phyloP scores from a whole-genome alignment of 306 rosid species.

The Castanopsis chinensis region DNA sequence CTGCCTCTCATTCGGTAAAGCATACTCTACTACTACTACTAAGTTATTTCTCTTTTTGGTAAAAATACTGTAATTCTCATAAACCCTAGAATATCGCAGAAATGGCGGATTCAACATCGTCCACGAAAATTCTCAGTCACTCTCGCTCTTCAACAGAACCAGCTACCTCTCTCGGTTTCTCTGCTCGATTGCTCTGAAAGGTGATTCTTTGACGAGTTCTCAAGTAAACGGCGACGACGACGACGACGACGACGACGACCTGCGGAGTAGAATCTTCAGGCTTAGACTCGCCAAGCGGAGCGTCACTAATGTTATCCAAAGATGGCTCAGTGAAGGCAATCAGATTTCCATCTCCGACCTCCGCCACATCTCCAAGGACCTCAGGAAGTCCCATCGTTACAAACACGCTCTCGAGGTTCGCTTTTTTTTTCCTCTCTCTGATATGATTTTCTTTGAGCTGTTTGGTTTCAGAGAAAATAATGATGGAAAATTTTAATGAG shows the following conservation, averaged over 20 bases:
- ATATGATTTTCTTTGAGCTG: neutral
- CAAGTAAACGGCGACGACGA: slow-evolving; percentile 21
- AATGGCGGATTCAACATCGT: slow-evolving; percentile 18
- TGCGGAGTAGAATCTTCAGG: slow-evolving; percentile 65
- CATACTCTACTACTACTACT: too few species aligned
- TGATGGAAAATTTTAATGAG: neutral
- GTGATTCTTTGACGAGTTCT: slow-evolving; percentile 26
- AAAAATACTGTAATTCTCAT: too few species aligned
- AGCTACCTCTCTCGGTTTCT: slow-evolving; percentile 31
- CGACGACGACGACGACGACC: slow-evolving; percentile 37
- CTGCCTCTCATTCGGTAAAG: too few species aligned
- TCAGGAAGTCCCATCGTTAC: slow-evolving; percentile 69
- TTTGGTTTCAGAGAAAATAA: slow-evolving; percentile 12
- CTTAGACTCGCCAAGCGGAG: slow-evolving; percentile 86
- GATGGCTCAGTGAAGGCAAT: slow-evolving; percentile 80
- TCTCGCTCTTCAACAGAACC: slow-evolving; percentile 16
- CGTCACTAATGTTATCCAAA: slow-evolving; percentile 68
- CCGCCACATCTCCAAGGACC: slow-evolving; percentile 76
- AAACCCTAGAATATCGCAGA: slow-evolving; percentile 16
- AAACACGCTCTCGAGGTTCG: slow-evolving; percentile 96
- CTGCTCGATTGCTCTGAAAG: slow-evolving; percentile 48
- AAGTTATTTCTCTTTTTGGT: too few species aligned
- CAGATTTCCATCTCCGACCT: slow-evolving; percentile 54
- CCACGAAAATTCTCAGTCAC: slow-evolving; percentile 7
- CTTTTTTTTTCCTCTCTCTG: neutral